These are phyloP conservation scores for Datura wrightii DNA, from an alignment of 257 asterid species.

Conservation along the genomic window DNA sequence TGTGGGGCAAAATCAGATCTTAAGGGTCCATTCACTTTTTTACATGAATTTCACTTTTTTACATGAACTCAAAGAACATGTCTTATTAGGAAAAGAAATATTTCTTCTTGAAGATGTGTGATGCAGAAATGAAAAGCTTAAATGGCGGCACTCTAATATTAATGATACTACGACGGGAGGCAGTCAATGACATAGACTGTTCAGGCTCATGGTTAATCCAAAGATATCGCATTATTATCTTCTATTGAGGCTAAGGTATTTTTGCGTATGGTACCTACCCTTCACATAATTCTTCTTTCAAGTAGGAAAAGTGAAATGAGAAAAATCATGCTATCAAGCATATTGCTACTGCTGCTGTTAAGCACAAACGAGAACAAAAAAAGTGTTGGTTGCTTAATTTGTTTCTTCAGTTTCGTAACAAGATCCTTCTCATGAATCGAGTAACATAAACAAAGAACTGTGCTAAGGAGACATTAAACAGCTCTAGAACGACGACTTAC, in stretches of 20 bases:
- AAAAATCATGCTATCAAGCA: neutral
- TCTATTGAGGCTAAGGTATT: neutral
- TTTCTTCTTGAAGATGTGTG: conserved; percentile 8
- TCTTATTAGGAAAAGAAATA: neutral
- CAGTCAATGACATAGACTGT: neutral
- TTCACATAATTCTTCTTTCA: neutral
- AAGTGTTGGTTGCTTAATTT: neutral
- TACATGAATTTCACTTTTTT: no score
- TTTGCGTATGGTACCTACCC: neutral
- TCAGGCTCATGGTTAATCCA: neutral
- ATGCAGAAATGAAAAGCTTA: conserved; percentile 18
- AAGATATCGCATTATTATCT: neutral
- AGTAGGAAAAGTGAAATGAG: conserved; percentile 1
- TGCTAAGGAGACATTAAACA: neutral
- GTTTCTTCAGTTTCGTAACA: neutral
- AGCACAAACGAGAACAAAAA: conserved; percentile 7
- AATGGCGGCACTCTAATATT: neutral
- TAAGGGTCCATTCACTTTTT: conserved; percentile 7
- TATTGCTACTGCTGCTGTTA: neutral
- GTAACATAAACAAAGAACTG: neutral
- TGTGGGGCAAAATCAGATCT: neutral
- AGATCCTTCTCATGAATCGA: conserved; percentile 11
- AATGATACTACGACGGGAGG: neutral
- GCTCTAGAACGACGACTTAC: conserved; percentile 51
- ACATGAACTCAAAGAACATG: conserved; percentile 1